A percentile compares a stretch with the other conserved stretches of the same genome.
These are phyloP conservation scores for Aureobasidium uvarum DNA, from an alignment of 2,329 filamentous ascomycete genomes.

Conservation along the genomic window DNA sequence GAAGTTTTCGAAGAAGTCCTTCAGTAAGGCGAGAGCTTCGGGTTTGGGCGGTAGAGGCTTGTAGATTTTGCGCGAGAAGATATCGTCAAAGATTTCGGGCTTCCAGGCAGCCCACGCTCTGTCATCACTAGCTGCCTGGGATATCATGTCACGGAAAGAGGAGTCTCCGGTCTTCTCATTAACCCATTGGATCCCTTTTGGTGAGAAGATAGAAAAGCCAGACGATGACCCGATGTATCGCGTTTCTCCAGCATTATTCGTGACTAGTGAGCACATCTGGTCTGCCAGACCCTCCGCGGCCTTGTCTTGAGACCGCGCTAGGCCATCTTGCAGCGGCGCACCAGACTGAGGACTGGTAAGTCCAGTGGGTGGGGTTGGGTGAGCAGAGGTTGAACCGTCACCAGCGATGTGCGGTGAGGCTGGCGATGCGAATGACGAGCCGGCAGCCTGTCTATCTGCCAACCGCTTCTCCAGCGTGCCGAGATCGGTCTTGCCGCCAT, in stretches of 20 bases:
- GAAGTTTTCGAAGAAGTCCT: slow-evolving; percentile 97
- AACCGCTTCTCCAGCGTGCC: slow-evolving; percentile 78
- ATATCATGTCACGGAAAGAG: slow-evolving; percentile 94
- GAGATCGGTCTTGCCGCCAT: slow-evolving; percentile 80
- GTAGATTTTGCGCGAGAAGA: slow-evolving; percentile 84
- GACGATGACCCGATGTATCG: slow-evolving; percentile 96
- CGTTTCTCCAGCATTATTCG: slow-evolving; percentile 90
- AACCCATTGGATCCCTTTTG: slow-evolving; percentile 97
- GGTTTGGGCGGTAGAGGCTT: slow-evolving; percentile 77
- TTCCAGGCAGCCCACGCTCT: slow-evolving; percentile 98
- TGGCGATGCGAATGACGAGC: slow-evolving; percentile 26
- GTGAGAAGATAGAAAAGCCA: slow-evolving; percentile 97
- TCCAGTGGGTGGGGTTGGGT: slow-evolving; percentile 49
- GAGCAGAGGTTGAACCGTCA: slow-evolving; percentile 36
- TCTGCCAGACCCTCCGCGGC: slow-evolving; percentile 89
- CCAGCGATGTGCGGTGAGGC: slow-evolving; percentile 11
- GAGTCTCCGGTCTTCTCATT: slow-evolving; percentile 96
- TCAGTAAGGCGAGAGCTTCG: slow-evolving; percentile 83
- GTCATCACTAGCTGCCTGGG: slow-evolving; percentile 78
- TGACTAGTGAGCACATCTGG: slow-evolving; percentile 98
- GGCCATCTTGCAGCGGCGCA: slow-evolving; percentile 49
- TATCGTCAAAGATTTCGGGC: slow-evolving; percentile 91
- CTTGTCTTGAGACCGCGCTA: slow-evolving; percentile 42
- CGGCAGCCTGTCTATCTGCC: slow-evolving; percentile 48
- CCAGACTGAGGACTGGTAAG: slow-evolving; percentile 52